Evolutionary conservation across 2,329 filamentous ascomycete genomes (phyloP).

Genomic region (Zelopaecilomyces penicillatus): DNA sequence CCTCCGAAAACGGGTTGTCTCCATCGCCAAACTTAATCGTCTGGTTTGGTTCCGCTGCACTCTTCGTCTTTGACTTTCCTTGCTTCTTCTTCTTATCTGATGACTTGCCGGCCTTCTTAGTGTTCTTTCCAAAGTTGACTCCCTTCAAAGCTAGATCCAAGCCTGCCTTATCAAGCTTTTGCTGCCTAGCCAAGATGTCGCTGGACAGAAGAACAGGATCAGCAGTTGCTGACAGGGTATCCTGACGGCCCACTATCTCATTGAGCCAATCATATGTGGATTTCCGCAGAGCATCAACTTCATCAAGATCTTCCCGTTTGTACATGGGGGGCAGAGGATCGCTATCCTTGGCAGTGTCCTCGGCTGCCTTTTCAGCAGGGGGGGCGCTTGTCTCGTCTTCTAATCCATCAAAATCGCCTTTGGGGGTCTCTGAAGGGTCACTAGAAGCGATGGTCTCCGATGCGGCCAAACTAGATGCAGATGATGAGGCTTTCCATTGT

Average conservation of each 20-base stretch:
- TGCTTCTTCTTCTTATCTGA: constrained; percentile 32
- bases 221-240: constrained; percentile 58
- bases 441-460: constrained; percentile 33
- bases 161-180: constrained; percentile 62
- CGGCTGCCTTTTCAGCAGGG: constrained; percentile 37
- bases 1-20: constrained; percentile 29
- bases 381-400: constrained; percentile 56
- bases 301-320: constrained; percentile 60
- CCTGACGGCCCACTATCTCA: constrained; percentile 61
- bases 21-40: constrained; percentile 34
- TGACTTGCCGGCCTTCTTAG: constrained; percentile 39
- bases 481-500: constrained; percentile 46
- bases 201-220: constrained; percentile 67
- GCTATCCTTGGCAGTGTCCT: constrained; percentile 30
- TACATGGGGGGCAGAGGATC: constrained; percentile 60
- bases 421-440: constrained; percentile 38
- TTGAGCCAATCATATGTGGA: constrained; percentile 66
- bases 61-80: constrained; percentile 29
- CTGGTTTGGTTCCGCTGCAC: constrained; percentile 25
- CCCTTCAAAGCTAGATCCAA: constrained; percentile 64
- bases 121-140: constrained; percentile 43
- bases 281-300: constrained; percentile 54
- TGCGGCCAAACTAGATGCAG: constrained; percentile 34
- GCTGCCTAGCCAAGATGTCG: constrained; percentile 61
- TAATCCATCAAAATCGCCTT: constrained; percentile 60